A percentile compares a stretch with the other conserved stretches of the same genome.
phyloP scores from a whole-genome alignment of 805 yeast genomes.

The Candida dajiaensis region DNA sequence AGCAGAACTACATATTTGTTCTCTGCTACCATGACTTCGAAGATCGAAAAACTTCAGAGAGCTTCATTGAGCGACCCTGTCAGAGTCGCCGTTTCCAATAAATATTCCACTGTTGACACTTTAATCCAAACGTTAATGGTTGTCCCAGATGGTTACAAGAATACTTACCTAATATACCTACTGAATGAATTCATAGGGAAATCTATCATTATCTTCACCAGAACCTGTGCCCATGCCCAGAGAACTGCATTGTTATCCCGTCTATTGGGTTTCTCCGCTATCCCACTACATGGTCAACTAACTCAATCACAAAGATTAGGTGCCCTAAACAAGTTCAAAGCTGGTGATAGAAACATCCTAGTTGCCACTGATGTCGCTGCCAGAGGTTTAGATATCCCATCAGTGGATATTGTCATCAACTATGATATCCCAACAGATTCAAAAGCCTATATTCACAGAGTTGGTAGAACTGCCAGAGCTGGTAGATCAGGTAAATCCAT shows the following conservation, averaged over 20 bases:
- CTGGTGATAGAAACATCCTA: slow-evolving; percentile 60
- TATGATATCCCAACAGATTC: slow-evolving; percentile 82
- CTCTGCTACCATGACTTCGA: slow-evolving; percentile 96
- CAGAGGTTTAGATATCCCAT: slow-evolving; percentile 80
- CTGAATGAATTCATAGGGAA: slow-evolving; percentile 82
- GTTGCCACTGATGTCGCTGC: slow-evolving; percentile 90
- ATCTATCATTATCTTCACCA: slow-evolving; percentile 80
- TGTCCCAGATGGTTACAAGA: slow-evolving; percentile 88
- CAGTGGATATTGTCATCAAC: slow-evolving; percentile 71
- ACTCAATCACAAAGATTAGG: slow-evolving; percentile 82
- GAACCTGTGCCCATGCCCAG: slow-evolving; percentile 95
- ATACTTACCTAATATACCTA: slow-evolving; percentile 77
- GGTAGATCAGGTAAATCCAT: slow-evolving; percentile 86
- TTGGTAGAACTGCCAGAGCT: slow-evolving; percentile 94
- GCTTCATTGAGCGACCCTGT: slow-evolving; percentile 89
- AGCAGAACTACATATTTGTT: slow-evolving; percentile 81
- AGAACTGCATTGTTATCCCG: slow-evolving; percentile 79
- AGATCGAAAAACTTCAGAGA: slow-evolving; percentile 89
- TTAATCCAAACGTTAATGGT: slow-evolving; percentile 83
- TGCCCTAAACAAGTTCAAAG: slow-evolving; percentile 71
- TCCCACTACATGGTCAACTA: slow-evolving; percentile 91
- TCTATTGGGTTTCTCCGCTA: slow-evolving; percentile 78
- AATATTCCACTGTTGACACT: slow-evolving; percentile 93
- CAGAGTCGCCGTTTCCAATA: slow-evolving; percentile 80
- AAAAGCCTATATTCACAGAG: slow-evolving; percentile 80